phyloP scores from a whole-genome alignment of 225 moss, liverwort and hornwort genomes.

The Bryum argenteum region DNA sequence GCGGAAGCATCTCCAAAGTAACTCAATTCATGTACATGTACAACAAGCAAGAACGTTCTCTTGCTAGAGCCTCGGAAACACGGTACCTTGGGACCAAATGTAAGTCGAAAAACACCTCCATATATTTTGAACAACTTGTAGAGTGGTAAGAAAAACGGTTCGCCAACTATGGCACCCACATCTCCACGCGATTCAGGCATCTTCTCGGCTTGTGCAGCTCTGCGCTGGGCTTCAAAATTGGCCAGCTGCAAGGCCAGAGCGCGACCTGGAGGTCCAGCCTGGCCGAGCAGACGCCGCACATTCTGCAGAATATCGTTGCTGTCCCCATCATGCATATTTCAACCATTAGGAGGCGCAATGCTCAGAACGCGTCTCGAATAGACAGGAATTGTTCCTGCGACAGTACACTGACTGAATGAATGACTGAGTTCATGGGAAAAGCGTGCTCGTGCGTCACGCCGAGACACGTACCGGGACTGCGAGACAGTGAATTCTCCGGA shows the following conservation, averaged over 20 bases:
- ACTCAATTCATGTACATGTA: not conserved
- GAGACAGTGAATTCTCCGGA: slow-evolving; percentile 52
- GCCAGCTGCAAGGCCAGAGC: slow-evolving; percentile 56
- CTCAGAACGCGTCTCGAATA: not conserved
- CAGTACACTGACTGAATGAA: not conserved
- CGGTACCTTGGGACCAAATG: slow-evolving; percentile 83
- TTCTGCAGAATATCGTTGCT: slow-evolving; percentile 30
- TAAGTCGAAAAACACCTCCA: slow-evolving; percentile 76
- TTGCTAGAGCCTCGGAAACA: not conserved
- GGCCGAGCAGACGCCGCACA: slow-evolving; percentile 40
- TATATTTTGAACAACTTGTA: slow-evolving; percentile 70
- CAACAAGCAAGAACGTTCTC: not conserved
- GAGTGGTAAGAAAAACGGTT: slow-evolving; percentile 84
- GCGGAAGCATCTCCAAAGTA: not conserved
- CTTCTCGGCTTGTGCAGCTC: slow-evolving; percentile 40
- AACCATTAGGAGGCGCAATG: not conserved
- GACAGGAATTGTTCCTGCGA: not conserved
- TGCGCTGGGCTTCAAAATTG: slow-evolving; percentile 45
- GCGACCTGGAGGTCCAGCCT: slow-evolving; percentile 57
- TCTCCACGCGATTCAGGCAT: slow-evolving; percentile 77
- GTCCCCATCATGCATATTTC: slow-evolving; percentile 19
- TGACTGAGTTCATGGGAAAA: not conserved
- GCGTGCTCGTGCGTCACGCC: not conserved
- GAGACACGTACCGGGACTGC: slow-evolving; percentile 30
- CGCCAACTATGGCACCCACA: slow-evolving; percentile 62